These are phyloP conservation scores for Pythium periplocum DNA, from an alignment of 352 stramenopile genomes.

Conservation along the genomic window DNA sequence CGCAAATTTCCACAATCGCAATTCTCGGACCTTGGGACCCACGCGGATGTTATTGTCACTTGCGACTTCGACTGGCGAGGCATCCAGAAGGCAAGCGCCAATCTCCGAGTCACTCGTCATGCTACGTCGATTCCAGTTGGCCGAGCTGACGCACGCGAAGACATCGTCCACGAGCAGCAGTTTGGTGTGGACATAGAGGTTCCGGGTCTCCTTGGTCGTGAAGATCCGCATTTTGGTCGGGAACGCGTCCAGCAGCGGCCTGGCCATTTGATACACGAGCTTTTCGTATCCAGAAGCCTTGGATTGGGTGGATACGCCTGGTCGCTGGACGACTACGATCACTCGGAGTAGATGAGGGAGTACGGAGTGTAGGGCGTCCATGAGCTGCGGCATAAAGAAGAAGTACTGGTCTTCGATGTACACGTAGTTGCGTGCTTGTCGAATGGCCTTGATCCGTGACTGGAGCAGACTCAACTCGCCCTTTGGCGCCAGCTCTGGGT, in stretches of 20 bases:
- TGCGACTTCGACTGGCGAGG: no score
- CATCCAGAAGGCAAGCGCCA: slow-evolving; percentile 20
- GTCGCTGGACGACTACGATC: slow-evolving; percentile 46
- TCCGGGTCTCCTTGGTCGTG: slow-evolving; percentile 33
- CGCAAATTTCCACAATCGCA: slow-evolving; percentile 7
- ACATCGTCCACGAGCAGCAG: slow-evolving; percentile 82
- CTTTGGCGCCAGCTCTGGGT: slow-evolving; percentile 37
- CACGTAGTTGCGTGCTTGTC: slow-evolving; percentile 50
- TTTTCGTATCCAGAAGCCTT: slow-evolving; percentile 52
- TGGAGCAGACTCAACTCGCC: slow-evolving; percentile 53
- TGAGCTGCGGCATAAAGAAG: slow-evolving; percentile 50
- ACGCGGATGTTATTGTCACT: neutral
- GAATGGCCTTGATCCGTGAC: slow-evolving; percentile 50
- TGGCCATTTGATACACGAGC: slow-evolving; percentile 57
- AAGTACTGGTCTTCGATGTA: slow-evolving; percentile 77
- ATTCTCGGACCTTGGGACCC: neutral
- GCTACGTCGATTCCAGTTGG: slow-evolving; percentile 91
- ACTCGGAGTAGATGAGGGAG: slow-evolving; percentile 41
- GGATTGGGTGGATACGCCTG: slow-evolving; percentile 22
- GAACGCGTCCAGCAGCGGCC: slow-evolving; percentile 41
- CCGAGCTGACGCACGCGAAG: slow-evolving; percentile 77
- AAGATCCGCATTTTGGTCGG: slow-evolving; percentile 56
- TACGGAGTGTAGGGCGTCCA: slow-evolving; percentile 35
- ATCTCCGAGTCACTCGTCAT: slow-evolving; percentile 70
- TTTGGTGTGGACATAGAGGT: slow-evolving; percentile 80